Evolutionary conservation across 2,329 filamentous ascomycete species (phyloP).

Genomic region (Pseudocercospora macadamiae): DNA sequence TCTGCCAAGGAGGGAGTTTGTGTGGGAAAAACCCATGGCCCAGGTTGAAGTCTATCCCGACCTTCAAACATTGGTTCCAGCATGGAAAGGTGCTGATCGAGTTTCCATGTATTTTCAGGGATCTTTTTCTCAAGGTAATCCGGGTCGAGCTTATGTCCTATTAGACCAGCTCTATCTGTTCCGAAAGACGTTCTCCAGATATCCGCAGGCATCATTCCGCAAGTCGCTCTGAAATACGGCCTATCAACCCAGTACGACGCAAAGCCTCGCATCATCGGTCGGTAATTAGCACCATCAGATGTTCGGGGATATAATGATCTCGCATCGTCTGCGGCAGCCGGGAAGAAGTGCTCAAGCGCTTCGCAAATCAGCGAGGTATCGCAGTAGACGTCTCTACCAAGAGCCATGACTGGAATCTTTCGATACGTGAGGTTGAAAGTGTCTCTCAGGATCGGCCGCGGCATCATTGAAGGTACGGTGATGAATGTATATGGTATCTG

Average conservation of each 20-base stretch:
- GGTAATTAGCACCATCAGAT: slow-evolving; percentile 38
- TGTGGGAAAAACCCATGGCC: slow-evolving; percentile 41
- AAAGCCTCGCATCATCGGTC: slow-evolving; percentile 42
- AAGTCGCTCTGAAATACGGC: slow-evolving; percentile 44
- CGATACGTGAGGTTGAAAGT: slow-evolving; percentile 44
- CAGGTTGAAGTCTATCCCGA: slow-evolving; percentile 13
- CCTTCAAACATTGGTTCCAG: slow-evolving; percentile 40
- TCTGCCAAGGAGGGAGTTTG: slow-evolving; percentile 40
- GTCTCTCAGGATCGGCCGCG: slow-evolving; percentile 39
- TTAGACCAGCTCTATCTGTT: slow-evolving; percentile 41
- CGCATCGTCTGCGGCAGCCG: slow-evolving; percentile 31
- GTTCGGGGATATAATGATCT: slow-evolving; percentile 40
- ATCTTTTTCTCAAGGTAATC: slow-evolving; percentile 43
- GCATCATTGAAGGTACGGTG: slow-evolving; percentile 42
- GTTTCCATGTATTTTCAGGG: slow-evolving; percentile 39
- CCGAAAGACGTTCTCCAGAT: slow-evolving; percentile 45
- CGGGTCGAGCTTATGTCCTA: slow-evolving; percentile 43
- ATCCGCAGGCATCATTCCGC: slow-evolving; percentile 43
- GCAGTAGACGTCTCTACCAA: slow-evolving; percentile 38
- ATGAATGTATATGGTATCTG: slow-evolving; percentile 44
- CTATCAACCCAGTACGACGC: slow-evolving; percentile 46
- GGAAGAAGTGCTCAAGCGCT: slow-evolving; percentile 36
- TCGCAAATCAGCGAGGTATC: slow-evolving; percentile 39
- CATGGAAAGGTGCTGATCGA: slow-evolving; percentile 43
- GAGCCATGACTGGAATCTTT: slow-evolving; percentile 39